Base-by-base conservation (phyloP, 2,329 filamentous ascomycete species). In the Aureobasidium sp. region DNA sequence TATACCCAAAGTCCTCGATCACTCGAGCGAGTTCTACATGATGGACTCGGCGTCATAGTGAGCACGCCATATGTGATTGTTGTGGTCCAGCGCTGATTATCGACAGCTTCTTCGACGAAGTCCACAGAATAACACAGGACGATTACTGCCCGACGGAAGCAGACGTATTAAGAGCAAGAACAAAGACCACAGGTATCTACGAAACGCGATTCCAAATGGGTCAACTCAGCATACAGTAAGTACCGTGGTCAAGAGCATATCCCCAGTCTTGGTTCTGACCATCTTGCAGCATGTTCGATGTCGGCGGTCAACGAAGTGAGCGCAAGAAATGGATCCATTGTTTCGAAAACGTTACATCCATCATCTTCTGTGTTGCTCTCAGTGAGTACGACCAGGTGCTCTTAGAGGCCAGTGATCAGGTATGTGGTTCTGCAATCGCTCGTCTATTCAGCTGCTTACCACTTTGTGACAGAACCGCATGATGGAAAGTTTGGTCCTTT, bases 311-410 rank as follows among this genome's bases (percentile, higher is more conserved):
- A 77, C 83, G 94, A 73, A 97, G 93, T 75, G 94, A 99, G 77
- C 85, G 94, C 66, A 99, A 99, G 81, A 99, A 99, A 79, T 99
- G 94, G 94, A 99, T 99, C 73, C 94, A 99, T 78, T 99, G 94
- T 79, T 99, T 99, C 75, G 94, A 99, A 76, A 97, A 97, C 70
- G 94, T 99, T 70, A 99, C 94, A 47, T 97, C 94, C 4, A 99
- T 99, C 75, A 99, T 99, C 68, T 99, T 99, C 77, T 99, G 94
- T 72, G 94, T 99, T 65, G 94, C 94, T 17, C 79, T 99, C 69
- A 97, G 92, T 79, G 94, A 99, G 77, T 99, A 99, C 74, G 94
- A 99, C 72, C 94, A 99, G 77, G 93, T 97, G 5, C 80, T 99
- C 60, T 81, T 99, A 44, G 94, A 99, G 77, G 94, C 97, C 77